These are phyloP conservation scores for Warburgia ugandensis DNA, from an alignment of 164 flowering plant species.

Conservation along the genomic window DNA sequence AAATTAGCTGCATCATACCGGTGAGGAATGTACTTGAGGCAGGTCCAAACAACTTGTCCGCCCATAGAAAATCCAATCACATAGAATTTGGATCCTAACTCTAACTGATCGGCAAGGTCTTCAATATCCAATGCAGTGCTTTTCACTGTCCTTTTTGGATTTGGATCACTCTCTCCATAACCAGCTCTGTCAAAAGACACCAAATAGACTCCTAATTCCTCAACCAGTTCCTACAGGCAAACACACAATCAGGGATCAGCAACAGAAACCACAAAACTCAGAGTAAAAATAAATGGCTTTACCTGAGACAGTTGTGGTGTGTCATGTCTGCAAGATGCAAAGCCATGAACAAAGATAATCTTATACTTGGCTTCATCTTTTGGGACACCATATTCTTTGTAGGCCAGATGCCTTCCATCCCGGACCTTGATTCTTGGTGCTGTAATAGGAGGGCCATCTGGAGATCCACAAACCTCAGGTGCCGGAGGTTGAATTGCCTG, in stretches of 20 bases:
- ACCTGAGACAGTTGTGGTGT: slow-evolving; percentile 35
- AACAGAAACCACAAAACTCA: too few relatives aligned
- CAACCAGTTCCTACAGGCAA: too few relatives aligned
- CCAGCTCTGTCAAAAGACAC: too few relatives aligned
- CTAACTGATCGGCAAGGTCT: too few relatives aligned
- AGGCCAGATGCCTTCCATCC: slow-evolving; percentile 75
- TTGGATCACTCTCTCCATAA: too few relatives aligned
- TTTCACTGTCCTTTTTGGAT: too few relatives aligned
- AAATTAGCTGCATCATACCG: slow-evolving; percentile 15
- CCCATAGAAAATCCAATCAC: slow-evolving; percentile 51
- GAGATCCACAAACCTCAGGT: slow-evolving; percentile 48
- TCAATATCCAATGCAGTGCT: too few relatives aligned
- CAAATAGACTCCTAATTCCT: too few relatives aligned
- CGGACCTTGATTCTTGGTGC: slow-evolving; percentile 60
- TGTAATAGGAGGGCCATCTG: slow-evolving; percentile 53
- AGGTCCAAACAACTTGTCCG: slow-evolving; percentile 38
- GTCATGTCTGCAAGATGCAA: slow-evolving; percentile 44
- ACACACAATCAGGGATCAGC: too few relatives aligned
- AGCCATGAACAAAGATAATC: slow-evolving; percentile 52
- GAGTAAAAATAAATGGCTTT: slow-evolving; percentile 1
- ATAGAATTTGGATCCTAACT: too few relatives aligned
- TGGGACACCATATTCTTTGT: slow-evolving; percentile 61
- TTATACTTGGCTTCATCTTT: slow-evolving; percentile 49
- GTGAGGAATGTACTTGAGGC: slow-evolving; percentile 36
- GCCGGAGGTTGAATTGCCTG: slow-evolving; percentile 51